Evolutionary conservation across 805 yeast species (phyloP).

Genomic region (Saccharomycodes ludwigii): DNA sequence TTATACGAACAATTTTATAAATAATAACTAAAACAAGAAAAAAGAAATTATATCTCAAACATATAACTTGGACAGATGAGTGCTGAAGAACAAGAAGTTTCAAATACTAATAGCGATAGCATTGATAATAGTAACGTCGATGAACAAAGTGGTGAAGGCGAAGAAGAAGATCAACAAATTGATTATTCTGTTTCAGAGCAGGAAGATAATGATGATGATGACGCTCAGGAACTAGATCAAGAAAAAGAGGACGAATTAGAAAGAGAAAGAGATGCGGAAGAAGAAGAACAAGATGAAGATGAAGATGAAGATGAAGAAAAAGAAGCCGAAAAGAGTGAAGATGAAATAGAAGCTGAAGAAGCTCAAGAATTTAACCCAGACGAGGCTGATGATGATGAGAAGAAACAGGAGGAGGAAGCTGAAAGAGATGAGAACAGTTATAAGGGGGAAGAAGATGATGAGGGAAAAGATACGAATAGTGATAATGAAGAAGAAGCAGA

Average conservation of each 20-base stretch:
- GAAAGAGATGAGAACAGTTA: constrained; percentile 13
- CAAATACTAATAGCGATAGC: constrained; percentile 8
- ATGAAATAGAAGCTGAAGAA: constrained; percentile 1
- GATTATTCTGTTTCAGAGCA: not conserved
- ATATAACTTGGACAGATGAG: constrained; percentile 1
- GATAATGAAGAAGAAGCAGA: constrained; percentile 1
- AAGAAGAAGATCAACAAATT: constrained; percentile 4
- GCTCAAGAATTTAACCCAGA: constrained; percentile 6
- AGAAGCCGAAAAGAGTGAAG: not conserved
- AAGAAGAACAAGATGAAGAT: not conserved
- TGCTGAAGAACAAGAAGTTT: constrained; percentile 4
- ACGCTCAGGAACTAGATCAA: not conserved
- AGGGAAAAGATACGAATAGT: constrained; percentile 3
- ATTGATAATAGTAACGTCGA: constrained; percentile 4
- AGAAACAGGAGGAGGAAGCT: constrained; percentile 6
- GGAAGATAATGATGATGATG: constrained; percentile 1
- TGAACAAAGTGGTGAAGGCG: constrained; percentile 4
- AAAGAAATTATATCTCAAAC: not conserved
- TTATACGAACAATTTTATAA: not conserved
- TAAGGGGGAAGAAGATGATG: constrained; percentile 4
- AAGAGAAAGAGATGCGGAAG: not conserved
- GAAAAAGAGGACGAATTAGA: constrained; percentile 1
- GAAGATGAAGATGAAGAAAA: constrained; percentile 2
- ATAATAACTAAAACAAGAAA: not conserved
- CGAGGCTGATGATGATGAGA: constrained; percentile 10